These are phyloP conservation scores for Myriosclerotinia curreyana DNA, from an alignment of 2,329 filamentous ascomycete genomes.

Conservation along the genomic window DNA sequence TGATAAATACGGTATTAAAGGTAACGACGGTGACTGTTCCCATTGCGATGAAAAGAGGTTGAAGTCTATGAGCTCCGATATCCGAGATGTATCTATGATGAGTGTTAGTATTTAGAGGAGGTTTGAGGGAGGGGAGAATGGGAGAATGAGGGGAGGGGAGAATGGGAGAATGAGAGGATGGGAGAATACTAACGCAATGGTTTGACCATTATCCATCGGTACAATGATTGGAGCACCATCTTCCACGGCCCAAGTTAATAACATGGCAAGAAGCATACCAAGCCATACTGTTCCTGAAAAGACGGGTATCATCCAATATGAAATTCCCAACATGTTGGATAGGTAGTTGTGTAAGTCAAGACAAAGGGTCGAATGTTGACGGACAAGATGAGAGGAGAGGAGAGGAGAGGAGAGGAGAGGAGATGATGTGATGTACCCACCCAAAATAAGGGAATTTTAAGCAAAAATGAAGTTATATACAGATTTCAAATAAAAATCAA, in stretches of 20 bases:
- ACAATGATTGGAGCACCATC: slow-evolving; percentile 50
- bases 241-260: slow-evolving; percentile 56
- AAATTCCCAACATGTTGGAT: slow-evolving; percentile 18
- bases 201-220: slow-evolving; percentile 56
- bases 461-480: too few relatives aligned
- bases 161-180: background rate
- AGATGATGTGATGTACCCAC: too few relatives aligned
- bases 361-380: too few relatives aligned
- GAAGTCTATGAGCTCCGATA: slow-evolving; percentile 57
- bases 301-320: slow-evolving; percentile 26
- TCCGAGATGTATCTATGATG: slow-evolving; percentile 66
- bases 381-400: too few relatives aligned
- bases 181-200: slow-evolving; percentile 43
- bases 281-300: slow-evolving; percentile 32
- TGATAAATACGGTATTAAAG: slow-evolving; percentile 73
- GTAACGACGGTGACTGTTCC: slow-evolving; percentile 68
- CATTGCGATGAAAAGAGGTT: slow-evolving; percentile 74
- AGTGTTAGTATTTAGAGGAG: too few relatives aligned
- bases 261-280: slow-evolving; percentile 28
- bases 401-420: too few relatives aligned
- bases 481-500: too few relatives aligned
- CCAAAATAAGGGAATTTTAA: too few relatives aligned
- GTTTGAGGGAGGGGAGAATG: too few relatives aligned
- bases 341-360: too few relatives aligned
- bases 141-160: too few relatives aligned